Evolutionary conservation across 2,329 filamentous ascomycete genomes (phyloP).

Genomic region (Macrophomina pseudophaseolina): DNA sequence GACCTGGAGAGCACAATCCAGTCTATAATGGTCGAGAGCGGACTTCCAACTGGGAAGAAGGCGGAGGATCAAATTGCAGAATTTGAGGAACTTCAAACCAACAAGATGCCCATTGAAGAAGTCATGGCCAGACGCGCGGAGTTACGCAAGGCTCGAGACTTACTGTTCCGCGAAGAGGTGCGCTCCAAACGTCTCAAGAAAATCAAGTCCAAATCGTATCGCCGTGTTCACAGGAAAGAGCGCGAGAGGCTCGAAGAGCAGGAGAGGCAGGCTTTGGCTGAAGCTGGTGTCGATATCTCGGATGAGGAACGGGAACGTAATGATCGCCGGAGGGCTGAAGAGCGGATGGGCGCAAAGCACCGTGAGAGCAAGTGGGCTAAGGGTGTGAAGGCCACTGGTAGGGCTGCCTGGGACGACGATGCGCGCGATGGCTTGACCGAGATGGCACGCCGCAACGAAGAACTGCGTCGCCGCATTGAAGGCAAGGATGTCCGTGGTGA

Average conservation of each 20-base stretch:
- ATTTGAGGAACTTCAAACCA: constrained; percentile 71
- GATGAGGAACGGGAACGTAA: constrained; percentile 68
- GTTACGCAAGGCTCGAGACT: constrained; percentile 78
- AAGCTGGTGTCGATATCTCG: constrained; percentile 64
- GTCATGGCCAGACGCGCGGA: constrained; percentile 74
- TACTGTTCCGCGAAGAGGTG: constrained; percentile 86
- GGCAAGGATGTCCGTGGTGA: constrained; percentile 65
- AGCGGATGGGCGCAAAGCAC: constrained; percentile 84
- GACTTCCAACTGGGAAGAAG: constrained; percentile 67
- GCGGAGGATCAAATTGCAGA: constrained; percentile 67
- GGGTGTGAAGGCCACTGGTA: constrained; percentile 76
- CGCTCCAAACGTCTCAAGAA: constrained; percentile 94
- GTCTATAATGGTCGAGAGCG: constrained; percentile 87
- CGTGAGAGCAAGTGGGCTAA: constrained; percentile 93
- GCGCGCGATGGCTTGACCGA: constrained; percentile 78
- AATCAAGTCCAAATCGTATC: constrained; percentile 97
- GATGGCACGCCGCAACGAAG: constrained; percentile 81
- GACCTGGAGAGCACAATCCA: constrained; percentile 87
- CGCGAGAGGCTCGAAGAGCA: constrained; percentile 63
- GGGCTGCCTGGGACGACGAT: constrained; percentile 87
- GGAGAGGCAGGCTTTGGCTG: constrained; percentile 62
- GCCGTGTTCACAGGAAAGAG: constrained; percentile 86
- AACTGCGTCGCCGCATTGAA: constrained; percentile 78
- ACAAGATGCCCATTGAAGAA: constrained; percentile 74
- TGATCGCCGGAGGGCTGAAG: constrained; percentile 79